These are phyloP conservation scores for Aspergillus ostianus DNA, from an alignment of 495 filamentous ascomycete species.

Conservation along the genomic window DNA sequence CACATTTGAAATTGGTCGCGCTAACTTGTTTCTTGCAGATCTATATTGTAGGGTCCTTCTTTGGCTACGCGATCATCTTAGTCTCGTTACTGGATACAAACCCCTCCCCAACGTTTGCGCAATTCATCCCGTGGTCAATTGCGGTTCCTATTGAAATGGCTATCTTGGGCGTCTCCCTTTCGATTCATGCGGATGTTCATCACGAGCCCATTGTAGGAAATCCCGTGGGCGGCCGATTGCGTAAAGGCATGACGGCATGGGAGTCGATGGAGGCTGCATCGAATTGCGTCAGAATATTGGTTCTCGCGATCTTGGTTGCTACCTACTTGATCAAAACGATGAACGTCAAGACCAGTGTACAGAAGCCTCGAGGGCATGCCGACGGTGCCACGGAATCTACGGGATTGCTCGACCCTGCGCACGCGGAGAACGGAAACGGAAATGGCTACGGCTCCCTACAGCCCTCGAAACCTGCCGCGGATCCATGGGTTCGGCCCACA, in stretches of 20 bases:
- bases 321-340: conserved; percentile 59
- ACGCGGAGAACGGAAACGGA: conserved; percentile 47
- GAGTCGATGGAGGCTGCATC: conserved; percentile 61
- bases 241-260: conserved; percentile 58
- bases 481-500: conserved; percentile 65
- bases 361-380: conserved; percentile 25
- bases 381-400: conserved; percentile 54
- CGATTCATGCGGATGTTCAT: conserved; percentile 59
- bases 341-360: conserved; percentile 24
- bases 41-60: conserved; percentile 76
- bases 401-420: conserved; percentile 43
- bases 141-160: conserved; percentile 65
- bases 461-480: conserved; percentile 36
- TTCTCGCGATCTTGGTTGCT: conserved; percentile 55
- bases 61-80: conserved; percentile 68
- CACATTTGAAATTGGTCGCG: not conserved
- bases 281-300: conserved; percentile 57
- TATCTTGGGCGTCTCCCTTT: conserved; percentile 62
- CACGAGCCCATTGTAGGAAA: conserved; percentile 58
- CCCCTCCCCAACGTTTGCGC: conserved; percentile 68
- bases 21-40: conserved; percentile 50
- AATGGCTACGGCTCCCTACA: conserved; percentile 54
- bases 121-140: conserved; percentile 71
- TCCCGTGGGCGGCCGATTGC: conserved; percentile 43
- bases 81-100: conserved; percentile 78